Conservation (phyloP, 1,284 basidiomycete genomes). For the Pyrrhoderma lamaoense region DNA sequence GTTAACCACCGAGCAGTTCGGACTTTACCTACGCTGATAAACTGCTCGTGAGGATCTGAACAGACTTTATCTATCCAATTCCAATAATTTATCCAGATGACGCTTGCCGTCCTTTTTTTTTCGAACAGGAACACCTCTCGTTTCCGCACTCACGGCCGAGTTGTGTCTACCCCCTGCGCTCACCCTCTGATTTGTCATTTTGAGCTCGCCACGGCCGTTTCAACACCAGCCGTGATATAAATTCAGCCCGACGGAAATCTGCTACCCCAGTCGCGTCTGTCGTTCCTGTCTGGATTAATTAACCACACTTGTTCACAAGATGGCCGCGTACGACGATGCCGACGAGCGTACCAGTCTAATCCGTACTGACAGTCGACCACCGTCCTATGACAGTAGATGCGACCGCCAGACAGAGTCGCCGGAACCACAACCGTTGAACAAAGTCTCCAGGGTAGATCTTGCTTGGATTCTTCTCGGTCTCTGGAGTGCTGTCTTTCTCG, state of each 20-base stretch:
- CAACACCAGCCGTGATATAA: background rate
- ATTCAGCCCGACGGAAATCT: background rate
- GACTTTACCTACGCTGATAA: slow-evolving; percentile 1
- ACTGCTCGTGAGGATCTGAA: background rate
- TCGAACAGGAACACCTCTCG: slow-evolving; percentile 1
- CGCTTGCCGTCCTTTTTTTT: background rate
- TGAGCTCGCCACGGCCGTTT: slow-evolving; percentile 14
- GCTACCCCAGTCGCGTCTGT: background rate
- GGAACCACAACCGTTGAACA: slow-evolving; percentile 27
- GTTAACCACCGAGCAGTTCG: slow-evolving; percentile 2
- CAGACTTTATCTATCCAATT: slow-evolving; percentile 3
- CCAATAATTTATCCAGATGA: background rate
- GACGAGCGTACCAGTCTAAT: background rate
- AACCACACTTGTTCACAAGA: slow-evolving; percentile 7
- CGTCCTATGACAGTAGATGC: background rate
- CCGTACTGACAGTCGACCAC: background rate
- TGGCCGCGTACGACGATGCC: slow-evolving; percentile 9
- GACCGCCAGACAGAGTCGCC: slow-evolving; percentile 1
- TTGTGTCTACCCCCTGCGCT: background rate
- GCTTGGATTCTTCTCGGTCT: slow-evolving; percentile 66
- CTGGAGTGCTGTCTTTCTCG: slow-evolving; percentile 75
- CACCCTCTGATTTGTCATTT: slow-evolving; percentile 16
- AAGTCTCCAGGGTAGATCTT: slow-evolving; percentile 45
- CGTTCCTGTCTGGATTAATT: background rate
- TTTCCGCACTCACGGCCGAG: background rate